Base-by-base conservation (phyloP, 257 asterid genomes). In the Salvia splendens region DNA sequence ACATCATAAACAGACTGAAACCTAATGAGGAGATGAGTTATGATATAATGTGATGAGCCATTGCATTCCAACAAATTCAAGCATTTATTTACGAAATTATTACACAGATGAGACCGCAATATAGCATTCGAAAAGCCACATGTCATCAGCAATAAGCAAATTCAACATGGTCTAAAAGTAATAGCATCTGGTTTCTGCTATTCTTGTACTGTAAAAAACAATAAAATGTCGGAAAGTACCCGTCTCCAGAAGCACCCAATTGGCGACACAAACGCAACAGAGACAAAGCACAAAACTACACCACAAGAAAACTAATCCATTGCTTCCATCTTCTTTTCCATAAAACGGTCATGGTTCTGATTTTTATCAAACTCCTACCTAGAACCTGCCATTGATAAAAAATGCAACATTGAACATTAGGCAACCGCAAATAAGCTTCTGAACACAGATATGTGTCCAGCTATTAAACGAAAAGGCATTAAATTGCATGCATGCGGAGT, bases 321-420 rank as follows among this genome's bases (percentile, higher is more conserved):
- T 33, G 61, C 71, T 24, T 55, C 41, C 16, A 12, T 54, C 61
- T 28, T 43, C 41, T 49, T 28, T 36, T 69, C 75, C 64, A 42
- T 3, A 54, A 32, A 51, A 51, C 2, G 68, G 33, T 10, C 16
- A 28, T 47, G 67, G 42, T 59, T 71, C 72, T 58, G 60, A 67
- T 62, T 68, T 15, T 49, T 36, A 50, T 15, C 43, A 16, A 28
- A 38, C 50, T 64, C 73, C 61, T 59, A 68, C 50, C 80, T 80
- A 62, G 75, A 77, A 71, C 83, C 85, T 83, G 87, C 63, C 70
- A 67, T 42, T 30, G 32, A 51, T 43, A 38, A 17, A 49, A 33
- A 41, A 28, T 1, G 17, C 36, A 52, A 24, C 42, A 20, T 40
- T 43, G 9, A 14, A 32, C 12, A 36, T 64, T 35, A 51, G 65